phyloP scores from a whole-genome alignment of 2,329 filamentous ascomycete species.

The Fusarium liriodendri region DNA sequence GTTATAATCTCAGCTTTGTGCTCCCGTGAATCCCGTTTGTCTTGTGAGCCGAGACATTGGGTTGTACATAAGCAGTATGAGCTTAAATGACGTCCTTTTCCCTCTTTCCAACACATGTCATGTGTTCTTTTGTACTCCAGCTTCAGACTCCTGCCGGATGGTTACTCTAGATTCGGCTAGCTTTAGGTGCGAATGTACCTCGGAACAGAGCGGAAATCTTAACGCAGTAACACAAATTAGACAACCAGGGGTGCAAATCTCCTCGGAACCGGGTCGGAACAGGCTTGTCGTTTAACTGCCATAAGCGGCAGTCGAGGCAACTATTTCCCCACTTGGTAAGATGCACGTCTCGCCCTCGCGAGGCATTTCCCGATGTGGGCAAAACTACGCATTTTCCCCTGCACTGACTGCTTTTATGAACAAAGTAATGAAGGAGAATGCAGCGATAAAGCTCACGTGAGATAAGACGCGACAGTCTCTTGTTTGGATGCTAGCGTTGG shows the following conservation, averaged over 20 bases:
- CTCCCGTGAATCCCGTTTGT: neutral
- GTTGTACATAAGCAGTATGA: neutral
- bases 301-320: neutral
- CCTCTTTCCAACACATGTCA: neutral
- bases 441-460: neutral
- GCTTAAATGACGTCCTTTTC: neutral
- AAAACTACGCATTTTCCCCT: conserved; percentile 12
- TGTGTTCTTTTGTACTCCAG: neutral
- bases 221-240: neutral
- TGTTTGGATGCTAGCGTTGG: neutral
- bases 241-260: neutral
- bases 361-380: conserved; percentile 6
- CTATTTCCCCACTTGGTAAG: neutral
- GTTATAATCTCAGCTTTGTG: neutral
- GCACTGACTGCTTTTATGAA: neutral
- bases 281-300: neutral
- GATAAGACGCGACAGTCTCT: neutral
- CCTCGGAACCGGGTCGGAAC: neutral
- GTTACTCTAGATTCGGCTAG: neutral
- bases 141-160: neutral
- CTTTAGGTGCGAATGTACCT: rapidly evolving
- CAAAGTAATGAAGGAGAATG: neutral
- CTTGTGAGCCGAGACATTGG: neutral
- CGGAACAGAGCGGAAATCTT: neutral
- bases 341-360: neutral